Percentiles rank a stretch among this genome's conserved stretches.
phyloP scores from a whole-genome alignment of 371 early-diverging fungal species.

The Haplosporangium sp. region DNA sequence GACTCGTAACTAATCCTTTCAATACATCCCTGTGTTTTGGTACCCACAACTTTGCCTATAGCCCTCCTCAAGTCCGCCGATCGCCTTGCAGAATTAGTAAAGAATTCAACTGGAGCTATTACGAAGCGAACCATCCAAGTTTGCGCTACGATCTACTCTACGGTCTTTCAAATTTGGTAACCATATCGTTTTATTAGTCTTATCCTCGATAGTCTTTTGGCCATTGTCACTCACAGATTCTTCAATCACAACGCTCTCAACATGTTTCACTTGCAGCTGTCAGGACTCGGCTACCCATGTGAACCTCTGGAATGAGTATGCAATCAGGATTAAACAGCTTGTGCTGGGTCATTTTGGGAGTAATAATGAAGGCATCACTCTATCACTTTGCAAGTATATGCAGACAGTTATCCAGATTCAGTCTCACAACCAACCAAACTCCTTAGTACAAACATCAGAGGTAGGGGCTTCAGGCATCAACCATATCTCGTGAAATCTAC shows the following conservation, averaged over 20 bases:
- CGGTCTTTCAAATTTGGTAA: constrained; percentile 45
- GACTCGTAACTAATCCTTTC: not conserved
- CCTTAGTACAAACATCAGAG: constrained; percentile 24
- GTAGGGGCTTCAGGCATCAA: not conserved
- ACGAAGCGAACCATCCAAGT: constrained; percentile 38
- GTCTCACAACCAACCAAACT: constrained; percentile 39
- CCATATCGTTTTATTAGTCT: not conserved
- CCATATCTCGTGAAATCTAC: not conserved
- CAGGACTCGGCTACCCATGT: constrained; percentile 23
- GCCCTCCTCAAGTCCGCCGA: constrained; percentile 28
- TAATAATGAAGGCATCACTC: constrained; percentile 24
- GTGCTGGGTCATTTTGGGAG: constrained; percentile 22
- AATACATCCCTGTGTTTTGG: not conserved
- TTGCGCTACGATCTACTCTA: constrained; percentile 39
- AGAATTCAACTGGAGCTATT: constrained; percentile 10
- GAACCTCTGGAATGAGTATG: constrained; percentile 46
- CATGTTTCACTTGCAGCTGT: constrained; percentile 15
- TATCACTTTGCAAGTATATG: constrained; percentile 41
- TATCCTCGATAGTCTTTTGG: not conserved
- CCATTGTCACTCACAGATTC: not conserved
- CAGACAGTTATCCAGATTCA: constrained; percentile 47
- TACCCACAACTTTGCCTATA: not conserved
- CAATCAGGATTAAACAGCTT: constrained; percentile 35
- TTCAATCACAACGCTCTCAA: not conserved
- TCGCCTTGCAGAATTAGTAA: constrained; percentile 19